Evolutionary conservation across 108 stramenopile genomes (phyloP).

Genomic region (Fistulifera pelliculosa): DNA sequence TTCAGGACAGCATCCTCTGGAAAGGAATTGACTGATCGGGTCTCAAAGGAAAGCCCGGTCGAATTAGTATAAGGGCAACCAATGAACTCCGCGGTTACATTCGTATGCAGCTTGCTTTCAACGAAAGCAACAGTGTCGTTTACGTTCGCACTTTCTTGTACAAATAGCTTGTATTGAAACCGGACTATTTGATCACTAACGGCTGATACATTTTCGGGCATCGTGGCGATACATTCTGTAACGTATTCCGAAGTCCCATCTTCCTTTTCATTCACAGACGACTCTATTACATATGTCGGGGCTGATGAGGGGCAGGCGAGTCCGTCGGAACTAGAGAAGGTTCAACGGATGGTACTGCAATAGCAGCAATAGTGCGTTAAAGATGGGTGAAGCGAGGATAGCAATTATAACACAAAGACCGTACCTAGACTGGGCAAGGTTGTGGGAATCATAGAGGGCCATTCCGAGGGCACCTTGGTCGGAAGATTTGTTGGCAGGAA

Average conservation of each 20-base stretch:
- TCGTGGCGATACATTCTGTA: background rate
- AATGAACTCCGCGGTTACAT: slow-evolving; percentile 10
- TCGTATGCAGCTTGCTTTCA: slow-evolving; percentile 5
- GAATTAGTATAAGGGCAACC: background rate
- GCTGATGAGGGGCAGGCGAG: background rate
- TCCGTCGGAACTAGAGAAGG: background rate
- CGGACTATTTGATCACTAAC: background rate
- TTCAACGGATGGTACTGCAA: background rate
- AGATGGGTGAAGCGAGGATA: background rate
- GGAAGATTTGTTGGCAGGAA: background rate
- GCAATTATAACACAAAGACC: background rate
- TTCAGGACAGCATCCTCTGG: background rate
- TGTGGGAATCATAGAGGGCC: background rate
- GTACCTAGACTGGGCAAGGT: background rate
- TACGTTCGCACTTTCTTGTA: background rate
- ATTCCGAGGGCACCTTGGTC: background rate
- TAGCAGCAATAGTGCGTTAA: background rate
- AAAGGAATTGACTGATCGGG: background rate
- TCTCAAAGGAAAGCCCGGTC: background rate
- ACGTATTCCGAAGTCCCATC: background rate
- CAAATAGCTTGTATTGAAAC: background rate
- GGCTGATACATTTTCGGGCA: background rate
- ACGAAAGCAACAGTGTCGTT: slow-evolving; percentile 25
- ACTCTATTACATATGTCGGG: background rate
- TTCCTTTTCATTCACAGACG: background rate